Base-by-base conservation (phyloP, 208 protist genomes). In the Leishmania mexicana region DNA sequence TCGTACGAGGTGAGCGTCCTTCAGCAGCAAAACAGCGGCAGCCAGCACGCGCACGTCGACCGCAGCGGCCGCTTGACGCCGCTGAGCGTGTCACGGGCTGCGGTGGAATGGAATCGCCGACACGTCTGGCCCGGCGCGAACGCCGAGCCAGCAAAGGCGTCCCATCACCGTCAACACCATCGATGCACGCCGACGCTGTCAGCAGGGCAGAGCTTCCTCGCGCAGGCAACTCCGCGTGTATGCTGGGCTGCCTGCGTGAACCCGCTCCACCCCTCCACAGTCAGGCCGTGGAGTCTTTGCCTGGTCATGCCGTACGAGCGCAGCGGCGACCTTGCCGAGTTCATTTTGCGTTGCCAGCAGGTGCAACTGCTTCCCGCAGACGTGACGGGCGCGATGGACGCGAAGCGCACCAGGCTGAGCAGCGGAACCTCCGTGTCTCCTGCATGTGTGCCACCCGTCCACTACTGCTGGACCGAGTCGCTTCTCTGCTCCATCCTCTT, bases 1-100 rank as follows among this genome's bases (percentile, higher is more conserved):
- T 94, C 93, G 65, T 96, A 94, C 74, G 91, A 92, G 65, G 83
- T 89, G 21, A 87, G 80, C 51, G 79, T 89, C 24, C 76, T 80
- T n/a, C 49, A 80, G 5, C 76, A 80, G 28, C 60, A 68, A 5
- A 38, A 17, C 60, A 58, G 45, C 57, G 53, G n/a, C 76, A 71
- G 49, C 71, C 71, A 57, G 17, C 71, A 58, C 13, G n/a, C 42
- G n/a, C 71, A 70, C 53, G 40, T 7, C 38, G 0, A n/a, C 53
- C 54, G 72, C n/a, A 10, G 51, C 51, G 19, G 53, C 24, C 49
- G 31, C 51, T 47, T 49, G 21, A 64, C 51, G 31, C 51, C 54
- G 31, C 51, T 4, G 28, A 76, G 35, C 31, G 62, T 84, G 31
- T 75, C 74, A 62, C 75, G 58, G 3, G 58, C 58, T 10, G 60